These are phyloP conservation scores for Penicilliopsis zonata DNA, from an alignment of 495 filamentous ascomycete species.

Conservation along the genomic window DNA sequence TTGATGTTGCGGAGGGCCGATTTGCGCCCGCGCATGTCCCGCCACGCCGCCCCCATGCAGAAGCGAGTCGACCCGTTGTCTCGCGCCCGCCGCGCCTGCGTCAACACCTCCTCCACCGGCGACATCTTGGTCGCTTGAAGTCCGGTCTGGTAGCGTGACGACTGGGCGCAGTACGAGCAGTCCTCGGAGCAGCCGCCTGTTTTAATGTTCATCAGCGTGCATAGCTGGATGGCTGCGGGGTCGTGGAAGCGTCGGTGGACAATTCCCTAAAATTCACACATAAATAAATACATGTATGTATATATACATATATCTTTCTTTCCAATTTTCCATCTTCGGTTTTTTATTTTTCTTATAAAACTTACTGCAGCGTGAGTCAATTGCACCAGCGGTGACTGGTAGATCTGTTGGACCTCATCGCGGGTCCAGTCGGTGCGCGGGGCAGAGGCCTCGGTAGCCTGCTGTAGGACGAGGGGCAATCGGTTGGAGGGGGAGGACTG, in stretches of 20 bases:
- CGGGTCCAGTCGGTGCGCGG: conserved; percentile 65
- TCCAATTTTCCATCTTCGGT: not conserved
- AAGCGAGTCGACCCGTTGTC: conserved; percentile 73
- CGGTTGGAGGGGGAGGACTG: conserved; percentile 18
- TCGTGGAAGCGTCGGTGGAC: conserved; percentile 74
- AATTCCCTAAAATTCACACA: conserved; percentile 43
- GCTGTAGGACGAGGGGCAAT: conserved; percentile 28
- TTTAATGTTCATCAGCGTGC: conserved; percentile 90
- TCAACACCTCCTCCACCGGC: conserved; percentile 64
- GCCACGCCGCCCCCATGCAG: conserved; percentile 87
- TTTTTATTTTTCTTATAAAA: conserved; percentile 2
- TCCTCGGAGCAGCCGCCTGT: conserved; percentile 85
- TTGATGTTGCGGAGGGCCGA: conserved; percentile 64
- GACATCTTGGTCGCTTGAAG: conserved; percentile 66
- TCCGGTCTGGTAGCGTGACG: conserved; percentile 66
- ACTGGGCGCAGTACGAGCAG: conserved; percentile 83
- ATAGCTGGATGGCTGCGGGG: conserved; percentile 70
- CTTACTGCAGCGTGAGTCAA: conserved; percentile 62
- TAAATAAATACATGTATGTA: too few species aligned
- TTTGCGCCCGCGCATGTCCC: conserved; percentile 83
- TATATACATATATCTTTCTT: not conserved
- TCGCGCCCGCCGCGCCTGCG: conserved; percentile 61
- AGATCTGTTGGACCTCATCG: conserved; percentile 64
- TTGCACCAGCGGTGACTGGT: conserved; percentile 66
- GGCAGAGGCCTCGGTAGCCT: conserved; percentile 42